Base-by-base conservation (phyloP, 371 early-diverging fungal genomes). In the Parasitella parasitica region DNA sequence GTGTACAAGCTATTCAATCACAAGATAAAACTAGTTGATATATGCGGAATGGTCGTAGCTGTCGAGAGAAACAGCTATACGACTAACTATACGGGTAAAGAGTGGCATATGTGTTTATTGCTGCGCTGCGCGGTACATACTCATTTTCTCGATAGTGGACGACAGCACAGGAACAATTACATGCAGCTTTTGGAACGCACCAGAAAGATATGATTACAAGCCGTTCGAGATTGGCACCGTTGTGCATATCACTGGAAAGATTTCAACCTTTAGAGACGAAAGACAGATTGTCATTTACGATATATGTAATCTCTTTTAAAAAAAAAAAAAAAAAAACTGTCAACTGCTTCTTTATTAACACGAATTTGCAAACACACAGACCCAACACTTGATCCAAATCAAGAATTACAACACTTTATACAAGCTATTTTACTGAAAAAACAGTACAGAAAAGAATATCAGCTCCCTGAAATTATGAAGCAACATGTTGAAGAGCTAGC, bases 91-190 rank as follows among this genome's bases (percentile, higher is more conserved):
- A 63, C 63, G 12, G 50, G 63, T 63, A 49, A 38, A 27, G 12
- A 22, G 5, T 34, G 35, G 11, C 6, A 37, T 24, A 4, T 12
- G 30, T n/a, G 4, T 32, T 8, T 32, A 28, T 5, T 28, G 13
- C 18, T n/a, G n/a, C n/a, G n/a, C n/a, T 13, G n/a, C 0, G 2
- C 1, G 20, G 20, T 11, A 9, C 16, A 11, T 3, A 28, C 30
- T 49, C 16, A 41, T 2, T 11, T 0, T 20, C 12, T 4, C n/a
- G 13, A 32, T 18, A 61, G 64, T 69, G 12, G 69, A 69, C 36
- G 69, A 69, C 28, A 50, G 57, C 12, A 63, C 64, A 12, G 69
- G 57, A 1, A 57, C 52, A 9, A 46, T 69, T 7, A 32, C 27
- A 18, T 69, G 69, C 38, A 49, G 34, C 15, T 22, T 50, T 12